phyloP scores from a whole-genome alignment of 1,284 basidiomycete species.

The Grifola frondosa region DNA sequence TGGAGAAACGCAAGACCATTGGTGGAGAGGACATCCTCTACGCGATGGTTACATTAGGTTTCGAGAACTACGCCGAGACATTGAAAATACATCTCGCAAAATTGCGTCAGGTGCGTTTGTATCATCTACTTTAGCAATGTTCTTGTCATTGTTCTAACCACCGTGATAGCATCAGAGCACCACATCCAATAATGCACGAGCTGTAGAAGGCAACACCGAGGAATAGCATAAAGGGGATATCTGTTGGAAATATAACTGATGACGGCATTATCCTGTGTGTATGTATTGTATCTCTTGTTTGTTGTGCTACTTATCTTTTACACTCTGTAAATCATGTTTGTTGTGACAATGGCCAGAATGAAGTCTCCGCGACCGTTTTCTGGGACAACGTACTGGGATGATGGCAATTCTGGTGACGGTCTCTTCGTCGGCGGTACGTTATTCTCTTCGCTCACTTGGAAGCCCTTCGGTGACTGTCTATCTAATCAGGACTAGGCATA shows the following conservation, averaged over 20 bases:
- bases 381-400: no score
- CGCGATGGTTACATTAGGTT: slow-evolving; percentile 86
- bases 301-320: background rate
- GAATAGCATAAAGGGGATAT: background rate
- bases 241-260: background rate
- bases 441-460: no score
- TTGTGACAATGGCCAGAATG: no score
- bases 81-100: slow-evolving; percentile 89
- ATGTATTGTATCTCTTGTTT: background rate
- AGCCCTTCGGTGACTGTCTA: no score
- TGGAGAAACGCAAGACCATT: slow-evolving; percentile 86
- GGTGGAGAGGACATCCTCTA: slow-evolving; percentile 91
- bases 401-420: no score
- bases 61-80: slow-evolving; percentile 92
- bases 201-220: background rate
- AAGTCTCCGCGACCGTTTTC: no score
- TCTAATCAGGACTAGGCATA: no score
- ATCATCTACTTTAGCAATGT: no score
- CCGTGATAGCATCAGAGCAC: background rate
- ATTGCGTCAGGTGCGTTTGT: slow-evolving; percentile 79
- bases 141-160: background rate
- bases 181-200: background rate
- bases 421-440: no score
- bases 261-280: background rate
- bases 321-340: no score